Percentiles rank a stretch among this genome's conserved stretches.
Conservation (phyloP, 1,284 basidiomycete species). For the Trichosporon faecale region DNA sequence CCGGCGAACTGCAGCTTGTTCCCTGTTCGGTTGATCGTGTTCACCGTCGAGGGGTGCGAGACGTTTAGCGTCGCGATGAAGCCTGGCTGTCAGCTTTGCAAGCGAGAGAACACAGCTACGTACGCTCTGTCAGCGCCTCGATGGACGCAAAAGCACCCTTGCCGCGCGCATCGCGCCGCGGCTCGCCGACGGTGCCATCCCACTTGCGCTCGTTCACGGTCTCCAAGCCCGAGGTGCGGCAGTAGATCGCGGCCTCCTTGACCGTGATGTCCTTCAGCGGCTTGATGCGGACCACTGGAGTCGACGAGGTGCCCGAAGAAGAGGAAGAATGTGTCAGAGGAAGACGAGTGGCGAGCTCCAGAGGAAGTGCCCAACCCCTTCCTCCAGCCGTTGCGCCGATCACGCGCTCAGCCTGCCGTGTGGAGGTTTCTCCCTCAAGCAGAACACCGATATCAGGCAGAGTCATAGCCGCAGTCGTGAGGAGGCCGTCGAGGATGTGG, state of each 20-base stretch:
- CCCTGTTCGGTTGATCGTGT: constrained; percentile 78
- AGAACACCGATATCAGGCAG: constrained; percentile 65
- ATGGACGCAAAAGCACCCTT: constrained; percentile 57
- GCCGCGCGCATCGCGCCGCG: constrained; percentile 54
- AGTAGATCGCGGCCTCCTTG: constrained; percentile 63
- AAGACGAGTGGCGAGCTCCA: constrained; percentile 61
- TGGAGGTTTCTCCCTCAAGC: constrained; percentile 75
- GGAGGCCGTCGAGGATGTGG: constrained; percentile 64
- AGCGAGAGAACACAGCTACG: constrained; percentile 15
- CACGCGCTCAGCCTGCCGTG: constrained; percentile 71
- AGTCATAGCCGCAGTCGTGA: constrained; percentile 64
- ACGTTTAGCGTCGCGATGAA: constrained; percentile 77
- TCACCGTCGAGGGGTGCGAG: constrained; percentile 84
- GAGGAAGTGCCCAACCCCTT: constrained; percentile 69
- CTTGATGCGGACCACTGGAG: constrained; percentile 60
- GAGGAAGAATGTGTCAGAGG: background rate
- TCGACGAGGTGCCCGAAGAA: background rate
- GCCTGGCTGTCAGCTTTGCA: constrained; percentile 54
- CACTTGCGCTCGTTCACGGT: constrained; percentile 73
- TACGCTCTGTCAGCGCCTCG: constrained; percentile 70
- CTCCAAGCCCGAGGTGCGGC: constrained; percentile 41
- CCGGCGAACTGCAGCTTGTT: constrained; percentile 74
- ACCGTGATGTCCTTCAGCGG: constrained; percentile 72
- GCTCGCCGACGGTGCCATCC: constrained; percentile 33
- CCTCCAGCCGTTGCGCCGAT: constrained; percentile 74